These are phyloP conservation scores for Xylariales sp. DNA, from an alignment of 2,329 filamentous ascomycete genomes.

Conservation along the genomic window DNA sequence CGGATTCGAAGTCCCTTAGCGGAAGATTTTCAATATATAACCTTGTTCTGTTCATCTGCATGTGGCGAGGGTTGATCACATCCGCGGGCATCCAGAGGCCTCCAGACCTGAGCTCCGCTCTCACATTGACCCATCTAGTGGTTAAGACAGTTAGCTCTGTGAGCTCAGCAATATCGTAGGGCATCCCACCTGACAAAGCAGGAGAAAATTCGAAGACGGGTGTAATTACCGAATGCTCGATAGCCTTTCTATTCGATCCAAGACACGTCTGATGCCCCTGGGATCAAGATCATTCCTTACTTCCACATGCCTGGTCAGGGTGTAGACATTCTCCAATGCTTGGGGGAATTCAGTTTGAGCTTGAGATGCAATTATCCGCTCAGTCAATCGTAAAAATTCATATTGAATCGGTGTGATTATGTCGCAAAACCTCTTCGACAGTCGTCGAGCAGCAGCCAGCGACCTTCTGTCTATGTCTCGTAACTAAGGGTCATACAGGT, in stretches of 20 bases:
- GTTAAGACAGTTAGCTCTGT: no score
- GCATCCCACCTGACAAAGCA: not conserved
- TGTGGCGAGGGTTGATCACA: conserved; percentile 27
- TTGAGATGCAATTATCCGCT: conserved; percentile 28
- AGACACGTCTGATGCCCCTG: conserved; percentile 26
- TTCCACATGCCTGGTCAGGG: conserved; percentile 35
- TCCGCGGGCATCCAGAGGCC: conserved; percentile 33
- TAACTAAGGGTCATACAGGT: no score
- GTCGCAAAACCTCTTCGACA: conserved; percentile 34
- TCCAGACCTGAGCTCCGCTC: conserved; percentile 20
- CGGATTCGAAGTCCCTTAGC: conserved; percentile 28
- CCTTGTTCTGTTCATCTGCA: conserved; percentile 21
- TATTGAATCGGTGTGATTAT: conserved; percentile 40
- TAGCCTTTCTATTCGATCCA: conserved; percentile 30
- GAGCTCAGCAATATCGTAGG: no score
- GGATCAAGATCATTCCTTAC: conserved; percentile 36
- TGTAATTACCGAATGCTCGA: conserved; percentile 33
- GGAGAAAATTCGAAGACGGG: not conserved
- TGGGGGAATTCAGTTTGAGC: conserved; percentile 27
- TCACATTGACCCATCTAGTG: conserved; percentile 35
- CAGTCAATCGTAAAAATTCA: conserved; percentile 31
- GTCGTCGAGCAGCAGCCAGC: conserved; percentile 27
- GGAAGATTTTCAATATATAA: conserved; percentile 38
- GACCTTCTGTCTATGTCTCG: conserved; percentile 29
- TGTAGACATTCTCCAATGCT: conserved; percentile 29